Evolutionary conservation across 352 stramenopile genomes (phyloP).

Genomic region (Phytophthora hybrid): DNA sequence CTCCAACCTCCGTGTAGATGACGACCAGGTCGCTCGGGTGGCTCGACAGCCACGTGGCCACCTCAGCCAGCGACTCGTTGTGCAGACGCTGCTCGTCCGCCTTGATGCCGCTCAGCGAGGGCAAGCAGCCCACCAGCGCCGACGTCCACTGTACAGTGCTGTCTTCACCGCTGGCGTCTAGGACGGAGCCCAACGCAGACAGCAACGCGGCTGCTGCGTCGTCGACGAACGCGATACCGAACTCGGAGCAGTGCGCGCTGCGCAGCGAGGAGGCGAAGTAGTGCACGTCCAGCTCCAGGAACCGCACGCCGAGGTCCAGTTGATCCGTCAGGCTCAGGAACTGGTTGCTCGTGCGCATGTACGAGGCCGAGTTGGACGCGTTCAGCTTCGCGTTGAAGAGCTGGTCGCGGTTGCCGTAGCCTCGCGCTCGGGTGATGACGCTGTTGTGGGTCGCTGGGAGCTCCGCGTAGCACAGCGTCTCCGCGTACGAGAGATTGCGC

Average conservation of each 20-base stretch:
- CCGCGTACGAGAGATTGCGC: conserved; percentile 68
- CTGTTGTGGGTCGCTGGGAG: conserved; percentile 81
- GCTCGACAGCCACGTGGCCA: conserved; percentile 61
- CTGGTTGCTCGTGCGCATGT: conserved; percentile 77
- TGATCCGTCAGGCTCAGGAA: conserved; percentile 79
- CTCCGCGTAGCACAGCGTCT: conserved; percentile 73
- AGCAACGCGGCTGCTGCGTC: conserved; percentile 48
- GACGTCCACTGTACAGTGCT: conserved; percentile 54
- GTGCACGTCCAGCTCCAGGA: conserved; percentile 83
- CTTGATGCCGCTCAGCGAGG: conserved; percentile 80
- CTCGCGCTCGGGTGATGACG: conserved; percentile 63
- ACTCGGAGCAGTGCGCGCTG: conserved; percentile 71
- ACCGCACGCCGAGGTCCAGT: conserved; percentile 70
- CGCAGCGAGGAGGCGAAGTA: conserved; percentile 69
- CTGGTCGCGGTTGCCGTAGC: conserved; percentile 79
- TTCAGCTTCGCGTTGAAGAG: conserved; percentile 66
- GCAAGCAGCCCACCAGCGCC: conserved; percentile 69
- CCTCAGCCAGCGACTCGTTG: conserved; percentile 61
- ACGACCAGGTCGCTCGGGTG: conserved; percentile 58
- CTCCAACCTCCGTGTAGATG: conserved; percentile 68
- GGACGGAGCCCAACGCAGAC: conserved; percentile 39
- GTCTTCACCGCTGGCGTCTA: conserved; percentile 42
- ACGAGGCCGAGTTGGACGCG: conserved; percentile 48
- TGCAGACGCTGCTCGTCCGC: conserved; percentile 63
- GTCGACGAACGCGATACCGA: conserved; percentile 63